phyloP scores from a whole-genome alignment of 2,329 filamentous ascomycete species.

The Mycogone perniciosa region DNA sequence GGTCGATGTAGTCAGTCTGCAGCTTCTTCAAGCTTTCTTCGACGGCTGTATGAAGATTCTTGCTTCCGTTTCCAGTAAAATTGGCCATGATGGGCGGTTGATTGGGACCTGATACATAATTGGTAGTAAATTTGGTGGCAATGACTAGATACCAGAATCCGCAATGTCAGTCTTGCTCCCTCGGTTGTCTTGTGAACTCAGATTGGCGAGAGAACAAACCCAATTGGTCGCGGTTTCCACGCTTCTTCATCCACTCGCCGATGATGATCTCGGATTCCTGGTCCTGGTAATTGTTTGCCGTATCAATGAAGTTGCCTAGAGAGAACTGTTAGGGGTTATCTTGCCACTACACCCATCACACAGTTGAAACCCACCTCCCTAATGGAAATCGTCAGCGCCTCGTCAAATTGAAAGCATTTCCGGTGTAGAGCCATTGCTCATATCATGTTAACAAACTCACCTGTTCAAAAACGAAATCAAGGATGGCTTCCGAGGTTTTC shows the following conservation, averaged over 20 bases:
- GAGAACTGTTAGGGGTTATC: neutral
- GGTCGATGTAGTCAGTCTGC: conserved; percentile 63
- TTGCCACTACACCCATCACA: neutral
- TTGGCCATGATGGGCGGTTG: conserved; percentile 43
- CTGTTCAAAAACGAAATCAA: conserved; percentile 59
- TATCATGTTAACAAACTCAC: conserved; percentile 23
- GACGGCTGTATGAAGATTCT: conserved; percentile 52
- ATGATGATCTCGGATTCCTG: conserved; percentile 59
- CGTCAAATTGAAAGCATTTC: neutral
- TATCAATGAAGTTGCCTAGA: conserved; percentile 69
- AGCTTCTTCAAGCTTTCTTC: conserved; percentile 53
- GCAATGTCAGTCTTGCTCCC: neutral
- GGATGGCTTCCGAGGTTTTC: conserved; percentile 53
- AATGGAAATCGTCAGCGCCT: conserved; percentile 11
- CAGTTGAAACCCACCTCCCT: conserved; percentile 21
- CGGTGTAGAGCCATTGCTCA: neutral
- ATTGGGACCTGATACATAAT: conserved; percentile 41
- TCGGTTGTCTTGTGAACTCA: neutral
- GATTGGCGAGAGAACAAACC: conserved; percentile 28
- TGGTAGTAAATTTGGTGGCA: conserved; percentile 62
- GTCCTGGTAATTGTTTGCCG: conserved; percentile 61
- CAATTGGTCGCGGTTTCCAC: conserved; percentile 60
- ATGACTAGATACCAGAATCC: conserved; percentile 40
- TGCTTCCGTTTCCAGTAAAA: conserved; percentile 53
- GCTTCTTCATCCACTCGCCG: conserved; percentile 63